Percentiles rank a stretch among this genome's conserved stretches.
Evolutionary conservation across 805 yeast species (phyloP).

Genomic region (Schizosaccharomyces japonicus): DNA sequence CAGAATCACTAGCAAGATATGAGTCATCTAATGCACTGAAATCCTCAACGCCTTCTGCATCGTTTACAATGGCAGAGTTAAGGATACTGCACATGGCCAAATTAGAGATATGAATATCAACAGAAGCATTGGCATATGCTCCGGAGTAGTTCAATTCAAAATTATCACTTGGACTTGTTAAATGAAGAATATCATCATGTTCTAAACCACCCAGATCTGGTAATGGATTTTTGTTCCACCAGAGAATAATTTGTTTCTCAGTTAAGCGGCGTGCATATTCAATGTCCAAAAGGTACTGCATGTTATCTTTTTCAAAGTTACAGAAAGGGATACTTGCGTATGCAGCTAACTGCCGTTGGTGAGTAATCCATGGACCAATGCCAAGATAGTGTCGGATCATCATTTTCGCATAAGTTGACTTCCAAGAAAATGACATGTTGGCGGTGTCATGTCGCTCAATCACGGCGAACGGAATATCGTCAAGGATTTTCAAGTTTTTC

Average conservation of each 20-base stretch:
- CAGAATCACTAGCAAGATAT: slow-evolving; percentile 8
- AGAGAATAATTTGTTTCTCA: slow-evolving; percentile 44
- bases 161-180: slow-evolving; percentile 35
- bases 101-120: slow-evolving; percentile 60
- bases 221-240: slow-evolving; percentile 61
- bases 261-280: slow-evolving; percentile 58
- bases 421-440: slow-evolving; percentile 39
- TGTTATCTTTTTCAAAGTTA: slow-evolving; percentile 54
- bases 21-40: slow-evolving; percentile 24
- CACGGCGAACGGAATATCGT: background rate
- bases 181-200: slow-evolving; percentile 29
- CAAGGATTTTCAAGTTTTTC: background rate
- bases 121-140: slow-evolving; percentile 47
- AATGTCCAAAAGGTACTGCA: slow-evolving; percentile 60
- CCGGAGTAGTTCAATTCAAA: slow-evolving; percentile 59
- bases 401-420: slow-evolving; percentile 35
- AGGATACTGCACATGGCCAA: slow-evolving; percentile 67
- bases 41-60: slow-evolving; percentile 65
- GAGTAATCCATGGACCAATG: slow-evolving; percentile 46
- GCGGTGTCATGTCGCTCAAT: background rate
- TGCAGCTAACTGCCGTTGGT: slow-evolving; percentile 38
- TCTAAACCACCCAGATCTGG: slow-evolving; percentile 75
- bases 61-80: slow-evolving; percentile 61
- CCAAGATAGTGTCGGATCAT: slow-evolving; percentile 48
- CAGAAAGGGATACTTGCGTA: slow-evolving; percentile 71